phyloP scores from a whole-genome alignment of 2,329 filamentous ascomycete genomes.

The Exophiala spinifera region DNA sequence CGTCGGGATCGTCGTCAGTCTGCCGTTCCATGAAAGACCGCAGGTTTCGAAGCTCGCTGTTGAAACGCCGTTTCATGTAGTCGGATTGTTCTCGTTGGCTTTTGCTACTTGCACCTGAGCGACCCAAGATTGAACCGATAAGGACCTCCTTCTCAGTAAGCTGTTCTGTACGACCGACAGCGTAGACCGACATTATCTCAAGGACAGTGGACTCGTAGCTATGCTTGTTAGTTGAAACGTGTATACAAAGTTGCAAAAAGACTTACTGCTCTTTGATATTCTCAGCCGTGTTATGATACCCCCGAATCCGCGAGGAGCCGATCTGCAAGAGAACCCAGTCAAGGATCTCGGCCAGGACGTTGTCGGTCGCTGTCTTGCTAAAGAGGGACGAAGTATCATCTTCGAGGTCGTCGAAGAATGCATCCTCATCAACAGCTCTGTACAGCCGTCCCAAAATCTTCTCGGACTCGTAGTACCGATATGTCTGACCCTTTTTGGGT shows the following conservation, averaged over 20 bases:
- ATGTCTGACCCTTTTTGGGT: conserved; percentile 25
- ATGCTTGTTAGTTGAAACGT: conserved; percentile 1
- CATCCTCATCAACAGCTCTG: conserved; percentile 66
- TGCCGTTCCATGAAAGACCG: conserved; percentile 8
- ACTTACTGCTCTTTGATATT: background rate
- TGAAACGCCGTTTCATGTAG: conserved; percentile 41
- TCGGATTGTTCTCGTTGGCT: conserved; percentile 42
- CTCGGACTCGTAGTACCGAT: conserved; percentile 62
- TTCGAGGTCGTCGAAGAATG: conserved; percentile 26
- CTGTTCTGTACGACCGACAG: conserved; percentile 39
- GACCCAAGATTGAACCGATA: conserved; percentile 55
- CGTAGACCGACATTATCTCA: conserved; percentile 47
- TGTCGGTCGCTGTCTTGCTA: conserved; percentile 28
- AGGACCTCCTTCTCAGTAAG: conserved; percentile 56
- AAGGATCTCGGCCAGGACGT: conserved; percentile 2
- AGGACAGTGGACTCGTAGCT: conserved; percentile 49
- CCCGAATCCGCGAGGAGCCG: conserved; percentile 13
- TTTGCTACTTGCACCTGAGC: conserved; percentile 39
- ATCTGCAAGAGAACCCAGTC: conserved; percentile 25
- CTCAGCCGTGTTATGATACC: conserved; percentile 18
- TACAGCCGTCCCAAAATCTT: conserved; percentile 70
- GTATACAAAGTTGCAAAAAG: background rate
- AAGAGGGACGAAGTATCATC: conserved; percentile 21
- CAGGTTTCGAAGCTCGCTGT: conserved; percentile 35
- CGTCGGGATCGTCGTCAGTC: background rate